These are phyloP conservation scores for Talaromyces funiculosus DNA, from an alignment of 2,329 filamentous ascomycete genomes.

Conservation along the genomic window DNA sequence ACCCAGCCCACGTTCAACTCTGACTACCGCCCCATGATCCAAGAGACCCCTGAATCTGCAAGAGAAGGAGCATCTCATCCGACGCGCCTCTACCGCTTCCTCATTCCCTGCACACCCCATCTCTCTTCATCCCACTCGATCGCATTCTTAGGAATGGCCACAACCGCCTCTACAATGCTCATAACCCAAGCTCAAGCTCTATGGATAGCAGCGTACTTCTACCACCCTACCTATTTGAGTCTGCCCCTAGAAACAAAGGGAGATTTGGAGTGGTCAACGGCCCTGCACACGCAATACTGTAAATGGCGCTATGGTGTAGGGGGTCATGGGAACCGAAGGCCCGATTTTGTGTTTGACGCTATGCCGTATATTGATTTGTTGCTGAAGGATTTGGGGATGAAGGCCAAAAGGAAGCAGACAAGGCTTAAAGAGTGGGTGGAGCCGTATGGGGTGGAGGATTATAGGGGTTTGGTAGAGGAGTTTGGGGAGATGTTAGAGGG, in stretches of 20 bases:
- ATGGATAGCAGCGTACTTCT: slow-evolving; percentile 63
- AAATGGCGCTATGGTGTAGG: slow-evolving; percentile 60
- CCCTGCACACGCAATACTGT: slow-evolving; percentile 63
- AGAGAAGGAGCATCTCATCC: slow-evolving; percentile 28
- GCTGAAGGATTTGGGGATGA: slow-evolving; percentile 59
- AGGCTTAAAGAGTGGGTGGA: slow-evolving; percentile 30
- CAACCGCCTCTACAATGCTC: slow-evolving; percentile 42
- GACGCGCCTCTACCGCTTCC: slow-evolving; percentile 45
- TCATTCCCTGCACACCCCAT: slow-evolving; percentile 39
- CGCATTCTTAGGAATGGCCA: slow-evolving; percentile 46
- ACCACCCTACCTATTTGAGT: slow-evolving; percentile 16
- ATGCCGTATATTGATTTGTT: slow-evolving; percentile 68
- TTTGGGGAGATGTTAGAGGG: slow-evolving; percentile 17
- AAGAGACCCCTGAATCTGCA: not conserved
- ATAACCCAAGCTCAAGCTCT: slow-evolving; percentile 49
- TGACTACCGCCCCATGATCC: not conserved
- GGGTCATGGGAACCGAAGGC: slow-evolving; percentile 47
- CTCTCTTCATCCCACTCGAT: slow-evolving; percentile 36
- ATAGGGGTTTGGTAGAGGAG: slow-evolving; percentile 37
- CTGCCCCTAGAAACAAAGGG: not conserved
- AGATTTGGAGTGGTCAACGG: slow-evolving; percentile 46
- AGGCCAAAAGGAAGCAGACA: slow-evolving; percentile 34
- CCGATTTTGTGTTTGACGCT: slow-evolving; percentile 69
- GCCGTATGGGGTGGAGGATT: slow-evolving; percentile 38
- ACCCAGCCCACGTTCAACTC: slow-evolving; percentile 10